These are phyloP conservation scores for Kluyveromyces sp. DNA, from an alignment of 1,139 yeast genomes.

Conservation along the genomic window DNA sequence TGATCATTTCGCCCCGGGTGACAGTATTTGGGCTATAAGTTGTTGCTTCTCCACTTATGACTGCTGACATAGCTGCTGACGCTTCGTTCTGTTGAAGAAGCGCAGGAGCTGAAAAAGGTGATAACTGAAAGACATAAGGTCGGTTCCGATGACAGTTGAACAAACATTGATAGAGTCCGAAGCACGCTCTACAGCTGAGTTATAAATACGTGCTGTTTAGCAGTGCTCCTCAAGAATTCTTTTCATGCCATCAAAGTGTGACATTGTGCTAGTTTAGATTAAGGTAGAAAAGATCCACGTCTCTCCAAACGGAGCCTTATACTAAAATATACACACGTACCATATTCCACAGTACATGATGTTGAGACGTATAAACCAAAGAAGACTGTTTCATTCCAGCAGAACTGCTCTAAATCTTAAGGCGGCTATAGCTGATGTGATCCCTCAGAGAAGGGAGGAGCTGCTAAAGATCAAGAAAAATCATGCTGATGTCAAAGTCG, in stretches of 20 bases:
- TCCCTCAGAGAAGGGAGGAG: constrained; percentile 38
- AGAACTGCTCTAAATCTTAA: constrained; percentile 26
- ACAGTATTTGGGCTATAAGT: not conserved
- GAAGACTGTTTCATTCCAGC: constrained; percentile 3
- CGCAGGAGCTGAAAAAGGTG: too few species aligned
- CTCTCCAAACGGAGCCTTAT: too few species aligned
- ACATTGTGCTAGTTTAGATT: too few species aligned
- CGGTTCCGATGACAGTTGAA: not conserved
- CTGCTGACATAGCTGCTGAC: too few species aligned
- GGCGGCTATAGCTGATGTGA: constrained; percentile 34
- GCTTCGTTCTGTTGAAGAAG: too few species aligned
- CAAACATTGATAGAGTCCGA: not conserved
- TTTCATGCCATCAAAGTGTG: too few species aligned
- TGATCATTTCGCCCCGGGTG: not conserved
- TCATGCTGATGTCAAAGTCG: constrained; percentile 31
- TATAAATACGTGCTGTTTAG: not conserved
- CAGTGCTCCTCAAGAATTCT: not conserved
- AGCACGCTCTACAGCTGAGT: too few species aligned
- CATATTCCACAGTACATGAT: not conserved
- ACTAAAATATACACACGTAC: not conserved
- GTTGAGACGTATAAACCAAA: constrained; percentile 3
- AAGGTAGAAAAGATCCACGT: too few species aligned
- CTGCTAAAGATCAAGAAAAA: constrained; percentile 36
- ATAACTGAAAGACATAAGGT: not conserved
- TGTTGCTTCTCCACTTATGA: not conserved